Base-by-base conservation (phyloP, 2,329 filamentous ascomycete genomes). In the Xylariaceae sp. region DNA sequence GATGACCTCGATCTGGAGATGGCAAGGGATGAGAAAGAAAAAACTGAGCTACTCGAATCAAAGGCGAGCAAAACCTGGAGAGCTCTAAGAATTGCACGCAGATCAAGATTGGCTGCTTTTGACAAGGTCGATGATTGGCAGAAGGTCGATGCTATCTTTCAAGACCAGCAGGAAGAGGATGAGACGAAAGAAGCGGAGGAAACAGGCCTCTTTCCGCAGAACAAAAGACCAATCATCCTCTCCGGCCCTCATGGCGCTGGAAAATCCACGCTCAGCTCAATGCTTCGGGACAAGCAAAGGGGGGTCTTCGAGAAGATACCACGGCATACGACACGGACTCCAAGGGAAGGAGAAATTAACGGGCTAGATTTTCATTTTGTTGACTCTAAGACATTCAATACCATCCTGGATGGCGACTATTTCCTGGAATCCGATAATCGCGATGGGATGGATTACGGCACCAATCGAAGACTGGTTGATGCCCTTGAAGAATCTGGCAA, bases 51-150 rank as follows among this genome's bases (percentile, higher is more conserved):
- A 17, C 65, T 82, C 6, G 86, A 87, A 53, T 77, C 83, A 44
- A 95, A 94, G 64, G 82, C 85, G 17, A 95, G 89, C 70, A 92
- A 94, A 65, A 86, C 83, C 45, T 98, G 93, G 93, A 81, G 91
- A 55, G 88, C 89, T 5, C 71, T 98, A 52, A 82, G 93, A 42
- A 79, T 95, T 53, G 86, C 89, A 8, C 83, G 86, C 45, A 82
- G 81, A 53, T 82, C 76, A 45, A 86, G 85, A 57, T 76, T 97
- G 54, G 77, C 81, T 36, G 71, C 82, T 17, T 93, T 97, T 64
- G 91, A 97, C 65, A 88, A 86, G 65, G 86, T 95, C 38, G 90
- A 95, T 44, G 84, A 90, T 54, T 83, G 86, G 33, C 86, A 86
- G 61, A 87, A 88, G 49, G 75, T 85, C 23, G 74, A 75, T 43